These are phyloP conservation scores for Leptomonas pyrrhocoris DNA, from an alignment of 208 protist genomes.

Conservation along the genomic window DNA sequence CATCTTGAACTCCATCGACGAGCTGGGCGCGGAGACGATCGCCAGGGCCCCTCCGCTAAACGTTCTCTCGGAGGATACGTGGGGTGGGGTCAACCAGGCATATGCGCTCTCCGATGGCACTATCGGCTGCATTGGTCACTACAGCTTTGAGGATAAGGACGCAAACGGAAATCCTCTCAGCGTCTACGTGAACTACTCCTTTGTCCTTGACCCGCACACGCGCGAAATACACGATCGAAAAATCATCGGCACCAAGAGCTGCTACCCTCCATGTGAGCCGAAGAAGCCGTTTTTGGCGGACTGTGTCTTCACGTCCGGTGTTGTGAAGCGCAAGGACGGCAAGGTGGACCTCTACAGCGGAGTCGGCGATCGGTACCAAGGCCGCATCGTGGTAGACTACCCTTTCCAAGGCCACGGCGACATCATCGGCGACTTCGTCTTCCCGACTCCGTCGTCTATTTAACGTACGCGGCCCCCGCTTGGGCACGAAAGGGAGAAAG, in stretches of 20 bases:
- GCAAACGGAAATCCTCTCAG: slow-evolving; percentile 35
- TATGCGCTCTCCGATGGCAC: slow-evolving; percentile 61
- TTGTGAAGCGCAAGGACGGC: slow-evolving; percentile 64
- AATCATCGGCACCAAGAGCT: slow-evolving; percentile 61
- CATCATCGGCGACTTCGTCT: slow-evolving; percentile 43
- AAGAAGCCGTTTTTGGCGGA: slow-evolving; percentile 40
- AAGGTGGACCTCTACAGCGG: slow-evolving; percentile 79
- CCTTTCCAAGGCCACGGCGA: slow-evolving; percentile 62
- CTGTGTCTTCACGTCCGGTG: slow-evolving; percentile 65
- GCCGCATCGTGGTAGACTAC: slow-evolving; percentile 75
- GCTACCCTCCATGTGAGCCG: slow-evolving; percentile 61
- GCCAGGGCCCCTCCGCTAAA: slow-evolving; percentile 52
- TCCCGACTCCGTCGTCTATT: slow-evolving; percentile 18
- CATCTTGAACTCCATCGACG: slow-evolving; percentile 50
- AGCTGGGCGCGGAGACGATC: slow-evolving; percentile 49
- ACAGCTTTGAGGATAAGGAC: slow-evolving; percentile 62
- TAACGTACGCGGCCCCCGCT: neutral
- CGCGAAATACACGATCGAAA: slow-evolving; percentile 31
- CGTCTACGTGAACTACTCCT: slow-evolving; percentile 69
- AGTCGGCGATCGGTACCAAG: slow-evolving; percentile 58
- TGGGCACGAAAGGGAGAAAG: no score
- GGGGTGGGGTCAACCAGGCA: slow-evolving; percentile 70
- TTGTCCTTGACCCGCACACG: slow-evolving; percentile 63
- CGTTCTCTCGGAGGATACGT: slow-evolving; percentile 53
- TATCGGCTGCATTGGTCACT: slow-evolving; percentile 70